Percentiles rank a stretch among this genome's conserved stretches.
These are phyloP conservation scores for Cryptococcus sp. DNA, from an alignment of 1,284 basidiomycete genomes.

Conservation along the genomic window DNA sequence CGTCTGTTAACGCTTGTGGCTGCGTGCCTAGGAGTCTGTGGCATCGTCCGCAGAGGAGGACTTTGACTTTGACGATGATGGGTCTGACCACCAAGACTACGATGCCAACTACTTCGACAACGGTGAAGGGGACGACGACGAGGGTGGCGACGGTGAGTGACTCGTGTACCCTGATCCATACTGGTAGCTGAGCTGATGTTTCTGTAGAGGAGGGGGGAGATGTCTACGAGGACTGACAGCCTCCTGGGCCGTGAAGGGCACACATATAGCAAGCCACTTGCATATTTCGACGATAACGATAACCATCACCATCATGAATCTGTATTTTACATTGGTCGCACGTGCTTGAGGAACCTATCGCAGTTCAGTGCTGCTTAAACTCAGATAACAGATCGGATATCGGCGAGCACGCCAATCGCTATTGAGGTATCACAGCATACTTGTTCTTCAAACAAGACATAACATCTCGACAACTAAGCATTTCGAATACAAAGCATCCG, in stretches of 20 bases:
- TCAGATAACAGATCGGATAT: too few relatives aligned
- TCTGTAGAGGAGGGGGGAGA: conserved; percentile 3
- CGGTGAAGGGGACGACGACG: conserved; percentile 48
- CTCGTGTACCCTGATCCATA: too few relatives aligned
- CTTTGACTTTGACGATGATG: conserved; percentile 48
- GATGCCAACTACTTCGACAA: conserved; percentile 51
- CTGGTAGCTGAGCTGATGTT: background rate
- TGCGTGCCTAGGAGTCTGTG: conserved; percentile 16
- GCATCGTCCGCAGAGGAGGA: conserved; percentile 33
- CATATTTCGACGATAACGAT: background rate
- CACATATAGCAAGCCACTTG: background rate
- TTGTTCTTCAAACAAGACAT: too few relatives aligned
- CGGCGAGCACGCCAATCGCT: too few relatives aligned
- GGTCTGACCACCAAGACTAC: conserved; percentile 49
- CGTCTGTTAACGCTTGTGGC: background rate
- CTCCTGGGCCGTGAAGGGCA: background rate
- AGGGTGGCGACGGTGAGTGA: conserved; percentile 39
- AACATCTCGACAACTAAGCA: too few relatives aligned
- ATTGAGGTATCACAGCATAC: too few relatives aligned
- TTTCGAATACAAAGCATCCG: too few relatives aligned
- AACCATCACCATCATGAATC: background rate
- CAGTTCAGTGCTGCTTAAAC: background rate
- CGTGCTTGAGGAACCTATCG: background rate
- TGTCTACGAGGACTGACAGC: conserved; percentile 1
- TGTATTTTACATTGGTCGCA: background rate